A percentile compares a stretch with the other conserved stretches of the same genome.
Conservation (phyloP, 495 filamentous ascomycete genomes). For the Hypomontagnella submonticulosa region DNA sequence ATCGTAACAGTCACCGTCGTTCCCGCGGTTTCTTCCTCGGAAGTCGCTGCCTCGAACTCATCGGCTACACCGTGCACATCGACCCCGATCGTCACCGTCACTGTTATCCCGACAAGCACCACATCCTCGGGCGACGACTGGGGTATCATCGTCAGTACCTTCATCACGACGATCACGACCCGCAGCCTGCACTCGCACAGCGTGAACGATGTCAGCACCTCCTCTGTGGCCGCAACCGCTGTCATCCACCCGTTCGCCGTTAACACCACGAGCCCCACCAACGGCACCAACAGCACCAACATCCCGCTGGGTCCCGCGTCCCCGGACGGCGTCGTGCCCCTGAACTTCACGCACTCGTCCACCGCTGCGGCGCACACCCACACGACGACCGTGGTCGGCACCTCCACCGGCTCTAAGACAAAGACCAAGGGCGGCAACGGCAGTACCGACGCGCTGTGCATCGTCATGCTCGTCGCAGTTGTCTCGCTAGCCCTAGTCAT, state of each 20-base stretch:
- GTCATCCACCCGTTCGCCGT: constrained; percentile 11
- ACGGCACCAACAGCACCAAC: constrained; percentile 10
- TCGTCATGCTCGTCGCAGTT: constrained; percentile 1
- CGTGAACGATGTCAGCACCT: constrained; percentile 19
- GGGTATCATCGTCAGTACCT: constrained; percentile 13
- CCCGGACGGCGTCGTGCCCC: constrained; percentile 11
- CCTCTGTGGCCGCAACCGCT: neutral
- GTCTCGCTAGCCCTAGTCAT: neutral
- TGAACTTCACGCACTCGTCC: constrained; percentile 4
- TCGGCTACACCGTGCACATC: neutral
- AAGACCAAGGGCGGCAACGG: neutral
- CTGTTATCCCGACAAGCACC: neutral
- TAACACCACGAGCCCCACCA: constrained; percentile 20
- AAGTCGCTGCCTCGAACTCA: neutral
- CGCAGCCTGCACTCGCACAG: constrained; percentile 7
- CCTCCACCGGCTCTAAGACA: neutral
- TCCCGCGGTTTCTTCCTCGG: too few relatives aligned
- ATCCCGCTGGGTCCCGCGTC: constrained; percentile 15
- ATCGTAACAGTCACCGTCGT: too few relatives aligned
- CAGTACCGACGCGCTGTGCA: constrained; percentile 31
- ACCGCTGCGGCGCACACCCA: neutral
- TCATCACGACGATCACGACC: constrained; percentile 28
- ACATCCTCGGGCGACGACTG: constrained; percentile 9
- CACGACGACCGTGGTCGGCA: neutral
- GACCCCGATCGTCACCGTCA: constrained; percentile 1